phyloP scores from a whole-genome alignment of 768 basidiomycete genomes.

The Mycena floridula region DNA sequence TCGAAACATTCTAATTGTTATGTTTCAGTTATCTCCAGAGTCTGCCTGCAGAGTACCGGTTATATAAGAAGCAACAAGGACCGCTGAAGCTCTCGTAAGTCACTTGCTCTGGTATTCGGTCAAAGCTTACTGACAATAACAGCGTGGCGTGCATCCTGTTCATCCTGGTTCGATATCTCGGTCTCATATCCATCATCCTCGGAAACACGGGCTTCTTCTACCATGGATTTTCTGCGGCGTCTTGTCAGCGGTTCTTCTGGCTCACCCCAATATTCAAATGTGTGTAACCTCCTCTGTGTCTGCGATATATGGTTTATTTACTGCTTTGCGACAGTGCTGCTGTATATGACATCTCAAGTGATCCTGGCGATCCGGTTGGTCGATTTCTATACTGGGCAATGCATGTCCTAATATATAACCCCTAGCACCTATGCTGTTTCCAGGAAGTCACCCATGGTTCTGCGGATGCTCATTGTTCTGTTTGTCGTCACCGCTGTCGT shows the following conservation, averaged over 20 bases:
- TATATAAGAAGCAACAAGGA: neutral
- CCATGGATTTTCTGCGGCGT: constrained; percentile 8
- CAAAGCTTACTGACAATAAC: neutral
- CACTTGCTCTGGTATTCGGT: neutral
- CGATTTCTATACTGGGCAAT: neutral
- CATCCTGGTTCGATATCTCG: constrained; percentile 11
- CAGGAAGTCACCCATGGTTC: constrained; percentile 5
- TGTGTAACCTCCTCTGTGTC: neutral
- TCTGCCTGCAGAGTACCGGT: neutral
- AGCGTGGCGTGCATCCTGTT: constrained; percentile 10
- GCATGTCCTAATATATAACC: neutral
- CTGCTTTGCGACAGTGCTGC: neutral
- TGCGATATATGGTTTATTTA: neutral
- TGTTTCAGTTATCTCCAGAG: neutral
- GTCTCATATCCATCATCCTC: constrained; percentile 2
- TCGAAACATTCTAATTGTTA: neutral
- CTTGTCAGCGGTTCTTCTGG: constrained; percentile 6
- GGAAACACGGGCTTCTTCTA: constrained; percentile 9
- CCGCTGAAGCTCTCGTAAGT: neutral
- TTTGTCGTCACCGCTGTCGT: constrained; percentile 6
- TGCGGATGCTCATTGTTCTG: neutral
- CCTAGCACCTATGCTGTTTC: constrained; percentile 10
- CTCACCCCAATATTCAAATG: constrained; percentile 6
- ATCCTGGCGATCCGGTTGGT: neutral
- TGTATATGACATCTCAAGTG: neutral